Evolutionary conservation across 1,284 basidiomycete genomes (phyloP).

Genomic region (Papiliotrema terrestris): DNA sequence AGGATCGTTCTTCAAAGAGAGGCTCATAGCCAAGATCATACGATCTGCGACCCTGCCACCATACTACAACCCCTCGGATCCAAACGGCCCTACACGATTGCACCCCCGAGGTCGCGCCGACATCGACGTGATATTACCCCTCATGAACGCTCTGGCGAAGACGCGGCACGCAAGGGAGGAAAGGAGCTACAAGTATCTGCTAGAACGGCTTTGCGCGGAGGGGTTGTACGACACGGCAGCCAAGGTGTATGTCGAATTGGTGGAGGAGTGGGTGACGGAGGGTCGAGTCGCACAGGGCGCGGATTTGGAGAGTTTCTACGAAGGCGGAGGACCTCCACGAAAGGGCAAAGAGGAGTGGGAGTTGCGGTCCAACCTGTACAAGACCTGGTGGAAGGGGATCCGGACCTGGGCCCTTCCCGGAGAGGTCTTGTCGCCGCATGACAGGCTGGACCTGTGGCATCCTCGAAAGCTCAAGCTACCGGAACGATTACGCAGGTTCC

Average conservation of each 20-base stretch:
- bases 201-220: constrained; percentile 26
- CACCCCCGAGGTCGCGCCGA: not conserved
- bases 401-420: constrained; percentile 47
- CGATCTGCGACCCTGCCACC: not conserved
- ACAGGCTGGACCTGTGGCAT: constrained; percentile 47
- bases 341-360: constrained; percentile 7
- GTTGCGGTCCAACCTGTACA: constrained; percentile 14
- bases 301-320: constrained; percentile 35
- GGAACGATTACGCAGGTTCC: constrained; percentile 43
- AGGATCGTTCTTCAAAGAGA: not conserved
- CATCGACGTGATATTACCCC: constrained; percentile 13
- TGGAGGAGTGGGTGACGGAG: constrained; percentile 50
- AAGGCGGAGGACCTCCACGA: constrained; percentile 33
- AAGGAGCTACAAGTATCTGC: constrained; percentile 30
- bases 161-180: constrained; percentile 29
- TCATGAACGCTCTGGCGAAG: constrained; percentile 28
- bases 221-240: constrained; percentile 39
- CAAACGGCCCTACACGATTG: constrained; percentile 1
- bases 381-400: constrained; percentile 44
- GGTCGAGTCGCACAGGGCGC: constrained; percentile 45
- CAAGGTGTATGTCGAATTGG: constrained; percentile 43
- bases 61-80: not conserved
- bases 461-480: constrained; percentile 35
- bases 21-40: not conserved
- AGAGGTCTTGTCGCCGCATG: constrained; percentile 44